Conservation (phyloP, 208 protist species). For the Trypanosoma congolense region DNA sequence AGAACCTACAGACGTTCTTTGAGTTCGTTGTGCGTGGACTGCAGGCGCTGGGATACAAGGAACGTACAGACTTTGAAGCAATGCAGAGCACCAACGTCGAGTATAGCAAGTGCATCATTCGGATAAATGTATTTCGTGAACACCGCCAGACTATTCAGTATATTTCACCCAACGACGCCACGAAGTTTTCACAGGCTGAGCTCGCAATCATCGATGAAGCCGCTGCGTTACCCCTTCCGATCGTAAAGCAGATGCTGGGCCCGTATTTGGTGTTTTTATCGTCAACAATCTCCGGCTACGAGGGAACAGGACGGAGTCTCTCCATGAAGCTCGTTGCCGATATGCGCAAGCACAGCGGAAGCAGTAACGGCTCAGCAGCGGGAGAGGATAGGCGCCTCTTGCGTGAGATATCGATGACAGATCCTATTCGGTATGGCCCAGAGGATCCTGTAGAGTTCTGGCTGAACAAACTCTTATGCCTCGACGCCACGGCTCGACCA, state of each 20-base stretch:
- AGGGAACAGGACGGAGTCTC: slow-evolving; percentile 98
- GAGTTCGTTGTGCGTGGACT: slow-evolving; percentile 98
- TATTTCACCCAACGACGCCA: slow-evolving; percentile 88
- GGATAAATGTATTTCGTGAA: slow-evolving; percentile 95
- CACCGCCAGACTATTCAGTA: slow-evolving; percentile 99
- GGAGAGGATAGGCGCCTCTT: slow-evolving; percentile 56
- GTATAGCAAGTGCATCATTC: slow-evolving; percentile 95
- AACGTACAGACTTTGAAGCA: slow-evolving; percentile 97
- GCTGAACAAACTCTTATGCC: slow-evolving; percentile 98
- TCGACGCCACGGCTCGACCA: slow-evolving; percentile 89
- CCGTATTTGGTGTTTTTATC: slow-evolving; percentile 98
- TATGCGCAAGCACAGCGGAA: slow-evolving; percentile 82
- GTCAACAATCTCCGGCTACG: slow-evolving; percentile 99
- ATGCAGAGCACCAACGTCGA: slow-evolving; percentile 91
- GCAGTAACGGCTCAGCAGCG: neutral
- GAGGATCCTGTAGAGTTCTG: slow-evolving; percentile 96
- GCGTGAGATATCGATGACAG: slow-evolving; percentile 92
- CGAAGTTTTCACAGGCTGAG: slow-evolving; percentile 94
- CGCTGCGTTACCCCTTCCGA: slow-evolving; percentile 98
- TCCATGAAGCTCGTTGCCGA: slow-evolving; percentile 99
- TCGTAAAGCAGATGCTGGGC: slow-evolving; percentile 96
- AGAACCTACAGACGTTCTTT: slow-evolving; percentile 99
- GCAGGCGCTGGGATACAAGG: slow-evolving; percentile 93
- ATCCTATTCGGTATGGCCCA: slow-evolving; percentile 97
- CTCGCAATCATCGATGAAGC: slow-evolving; percentile 99